Percentiles rank a stretch among this genome's conserved stretches.
Evolutionary conservation across 345 rosid genomes (phyloP).

Genomic region (Gossypium ekmanianum): DNA sequence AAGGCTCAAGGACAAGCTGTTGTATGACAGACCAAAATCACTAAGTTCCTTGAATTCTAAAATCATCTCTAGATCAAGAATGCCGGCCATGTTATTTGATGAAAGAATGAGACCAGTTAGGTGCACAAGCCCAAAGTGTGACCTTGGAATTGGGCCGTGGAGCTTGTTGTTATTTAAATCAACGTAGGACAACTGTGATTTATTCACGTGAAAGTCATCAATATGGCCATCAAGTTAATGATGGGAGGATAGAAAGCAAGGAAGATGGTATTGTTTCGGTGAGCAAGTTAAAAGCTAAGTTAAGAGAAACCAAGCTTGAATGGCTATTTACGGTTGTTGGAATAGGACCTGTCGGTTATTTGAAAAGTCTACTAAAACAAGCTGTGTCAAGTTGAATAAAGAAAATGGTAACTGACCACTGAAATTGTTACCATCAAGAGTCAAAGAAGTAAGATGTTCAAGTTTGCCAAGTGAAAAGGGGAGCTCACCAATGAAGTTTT

Average conservation of each 20-base stretch:
- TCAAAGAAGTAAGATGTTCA: background rate
- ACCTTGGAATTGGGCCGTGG: background rate
- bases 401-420: background rate
- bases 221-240: background rate
- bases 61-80: slow-evolving; percentile 18
- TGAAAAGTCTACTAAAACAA: background rate
- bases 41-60: slow-evolving; percentile 13
- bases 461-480: slow-evolving; percentile 4
- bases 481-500: background rate
- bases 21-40: slow-evolving; percentile 10
- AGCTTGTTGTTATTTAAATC: background rate
- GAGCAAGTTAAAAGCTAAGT: slow-evolving; percentile 3
- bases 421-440: background rate
- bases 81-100: background rate
- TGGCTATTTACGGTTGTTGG: background rate
- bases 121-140: background rate
- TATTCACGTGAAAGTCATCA: background rate
- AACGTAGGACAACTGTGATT: background rate
- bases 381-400: background rate
- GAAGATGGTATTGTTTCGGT: slow-evolving; percentile 20
- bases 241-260: background rate
- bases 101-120: background rate
- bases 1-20: background rate
- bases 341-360: slow-evolving; percentile 13
- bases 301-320: background rate